phyloP scores from a whole-genome alignment of 2,329 filamentous ascomycete genomes.

The Aspergillus persii region DNA sequence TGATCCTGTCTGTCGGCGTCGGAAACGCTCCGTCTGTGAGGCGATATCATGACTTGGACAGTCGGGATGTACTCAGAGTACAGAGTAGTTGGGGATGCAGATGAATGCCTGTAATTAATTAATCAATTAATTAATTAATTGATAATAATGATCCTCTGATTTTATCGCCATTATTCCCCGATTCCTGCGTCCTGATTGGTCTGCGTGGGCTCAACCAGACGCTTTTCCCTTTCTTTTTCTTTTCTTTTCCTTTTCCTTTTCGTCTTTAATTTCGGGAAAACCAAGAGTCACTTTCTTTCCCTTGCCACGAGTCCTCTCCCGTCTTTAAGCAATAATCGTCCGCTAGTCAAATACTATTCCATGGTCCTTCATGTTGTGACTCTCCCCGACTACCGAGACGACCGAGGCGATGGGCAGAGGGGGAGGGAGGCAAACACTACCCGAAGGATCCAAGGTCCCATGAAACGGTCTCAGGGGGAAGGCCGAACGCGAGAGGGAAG shows the following conservation, averaged over 20 bases:
- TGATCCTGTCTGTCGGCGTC: too few relatives aligned
- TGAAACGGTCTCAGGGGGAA: conserved; percentile 18
- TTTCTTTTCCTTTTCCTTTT: neutral
- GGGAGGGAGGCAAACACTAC: neutral
- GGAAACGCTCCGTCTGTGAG: too few relatives aligned
- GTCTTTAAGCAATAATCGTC: neutral
- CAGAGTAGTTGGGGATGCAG: too few relatives aligned
- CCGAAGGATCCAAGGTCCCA: neutral
- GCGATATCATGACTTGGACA: too few relatives aligned
- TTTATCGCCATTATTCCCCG: neutral
- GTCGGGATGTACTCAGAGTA: too few relatives aligned
- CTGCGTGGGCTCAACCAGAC: neutral
- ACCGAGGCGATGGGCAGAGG: conserved; percentile 11
- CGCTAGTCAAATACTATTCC: conserved; percentile 1
- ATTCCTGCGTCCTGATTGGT: neutral
- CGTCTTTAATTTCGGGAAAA: neutral
- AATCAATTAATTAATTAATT: too few relatives aligned
- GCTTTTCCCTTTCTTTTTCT: neutral
- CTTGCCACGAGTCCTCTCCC: neutral
- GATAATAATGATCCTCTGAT: neutral
- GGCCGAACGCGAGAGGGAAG: neutral
- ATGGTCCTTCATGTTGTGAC: conserved; percentile 4
- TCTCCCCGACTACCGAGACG: neutral
- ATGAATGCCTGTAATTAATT: neutral
- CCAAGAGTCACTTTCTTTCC: neutral